Evolutionary conservation across 306 rosid species (phyloP), one percentile per base, ranked within the genome.

Genomic region (Potentilla sterilis): DNA sequence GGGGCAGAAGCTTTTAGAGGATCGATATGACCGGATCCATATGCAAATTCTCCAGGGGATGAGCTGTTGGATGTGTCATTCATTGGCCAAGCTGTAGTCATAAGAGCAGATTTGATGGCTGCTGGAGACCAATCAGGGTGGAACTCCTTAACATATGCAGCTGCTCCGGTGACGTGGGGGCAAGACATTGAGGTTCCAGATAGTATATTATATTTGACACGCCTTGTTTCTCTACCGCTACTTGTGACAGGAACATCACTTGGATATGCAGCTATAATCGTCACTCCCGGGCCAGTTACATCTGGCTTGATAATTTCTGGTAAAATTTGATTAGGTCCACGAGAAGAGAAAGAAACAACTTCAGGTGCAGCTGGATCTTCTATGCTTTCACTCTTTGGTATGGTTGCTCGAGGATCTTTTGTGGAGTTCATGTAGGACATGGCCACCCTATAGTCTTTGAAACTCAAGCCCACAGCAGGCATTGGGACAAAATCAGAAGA

Each of bases 131-230:
- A 80, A 5, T 72, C 65, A 4, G 87, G 82, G 51, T 83, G 81
- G 78, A 83, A 77, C 0, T 70, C 74, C 34, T 80, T 76, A 44
- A 83, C 79, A 49, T 84, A 84, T 24, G 82, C 87, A 46, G 84
- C 82, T 0, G 58, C 74, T 19, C 78, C 84, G 0, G 82, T 72
- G 0, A 72, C 82, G 54, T 84, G 87, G 4, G 87, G 87, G 22
- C 87, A 84, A 77, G 84, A 32, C 84, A 84, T 84, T 67, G 87
- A 84, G 14, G 84, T 84, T 52, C 87, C 82, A 44, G 87, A 84
- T 57, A 77, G 63, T 28, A 84, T 84, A 44, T 72, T 74, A 69
- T 67, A 84, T 22, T 78, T 76, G 44, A 67, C 48, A 13, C 41
- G 48, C 62, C 82, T 28, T 28, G 28, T 28, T 28, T 28, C 28